Conservation (phyloP, 805 yeast species). For the Metschnikowia rubicola region DNA sequence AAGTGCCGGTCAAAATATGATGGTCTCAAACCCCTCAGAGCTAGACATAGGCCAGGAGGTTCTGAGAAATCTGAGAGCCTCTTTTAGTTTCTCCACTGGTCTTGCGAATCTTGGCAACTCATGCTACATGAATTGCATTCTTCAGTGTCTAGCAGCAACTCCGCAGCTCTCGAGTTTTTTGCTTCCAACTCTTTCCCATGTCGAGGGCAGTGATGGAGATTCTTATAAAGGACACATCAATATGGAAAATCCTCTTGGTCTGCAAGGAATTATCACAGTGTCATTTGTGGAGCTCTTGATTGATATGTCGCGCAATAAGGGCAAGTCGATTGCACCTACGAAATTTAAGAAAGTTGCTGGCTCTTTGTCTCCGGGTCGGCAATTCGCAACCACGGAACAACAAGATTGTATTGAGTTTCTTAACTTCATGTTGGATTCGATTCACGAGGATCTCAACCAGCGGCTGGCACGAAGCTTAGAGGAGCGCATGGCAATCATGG, state of each 20-base stretch:
- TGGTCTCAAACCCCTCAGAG: not conserved
- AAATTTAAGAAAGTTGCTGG: slow-evolving; percentile 69
- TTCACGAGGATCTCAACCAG: slow-evolving; percentile 84
- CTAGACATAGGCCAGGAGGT: not conserved
- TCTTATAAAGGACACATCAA: slow-evolving; percentile 68
- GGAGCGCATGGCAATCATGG: slow-evolving; percentile 42
- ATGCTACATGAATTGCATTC: slow-evolving; percentile 85
- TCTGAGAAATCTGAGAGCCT: not conserved
- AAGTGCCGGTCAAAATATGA: not conserved
- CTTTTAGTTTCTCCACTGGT: slow-evolving; percentile 49
- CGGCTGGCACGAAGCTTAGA: slow-evolving; percentile 33
- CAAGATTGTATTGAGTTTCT: slow-evolving; percentile 86
- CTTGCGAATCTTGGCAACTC: slow-evolving; percentile 82
- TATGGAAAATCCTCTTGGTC: slow-evolving; percentile 67
- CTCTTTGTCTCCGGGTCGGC: slow-evolving; percentile 52
- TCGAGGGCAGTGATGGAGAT: slow-evolving; percentile 24
- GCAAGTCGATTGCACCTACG: slow-evolving; percentile 52
- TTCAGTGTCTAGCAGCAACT: slow-evolving; percentile 83
- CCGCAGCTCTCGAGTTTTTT: slow-evolving; percentile 63
- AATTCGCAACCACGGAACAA: slow-evolving; percentile 66
- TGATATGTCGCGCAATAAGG: slow-evolving; percentile 49
- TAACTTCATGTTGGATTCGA: slow-evolving; percentile 66
- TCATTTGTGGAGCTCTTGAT: slow-evolving; percentile 59
- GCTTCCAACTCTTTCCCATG: slow-evolving; percentile 23
- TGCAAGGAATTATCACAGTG: slow-evolving; percentile 73